These are phyloP conservation scores for Chenopodium album DNA, from an alignment of 148 eudicot genomes.

Conservation along the genomic window DNA sequence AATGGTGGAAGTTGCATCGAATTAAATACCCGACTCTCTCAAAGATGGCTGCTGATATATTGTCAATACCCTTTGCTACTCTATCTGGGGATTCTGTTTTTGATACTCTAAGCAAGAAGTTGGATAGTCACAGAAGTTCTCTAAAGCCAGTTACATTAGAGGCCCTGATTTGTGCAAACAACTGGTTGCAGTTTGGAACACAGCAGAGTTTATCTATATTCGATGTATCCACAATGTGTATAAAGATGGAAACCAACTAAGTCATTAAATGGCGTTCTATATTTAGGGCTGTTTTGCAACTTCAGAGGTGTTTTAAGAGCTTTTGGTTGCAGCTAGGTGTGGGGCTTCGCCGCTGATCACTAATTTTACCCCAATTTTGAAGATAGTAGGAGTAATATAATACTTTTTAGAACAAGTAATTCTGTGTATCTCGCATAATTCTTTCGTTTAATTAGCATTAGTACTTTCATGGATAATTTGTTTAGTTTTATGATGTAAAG, in stretches of 20 bases:
- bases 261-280: background rate
- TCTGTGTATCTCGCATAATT: conserved; percentile 20
- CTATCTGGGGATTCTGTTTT: conserved; percentile 55
- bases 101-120: conserved; percentile 44
- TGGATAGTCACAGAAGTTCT: conserved; percentile 47
- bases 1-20: conserved; percentile 77
- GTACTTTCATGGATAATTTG: conserved; percentile 1
- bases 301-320: background rate
- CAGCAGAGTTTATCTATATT: conserved; percentile 7
- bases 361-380: conserved; percentile 20
- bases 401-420: conserved; percentile 16
- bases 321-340: background rate
- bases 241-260: conserved; percentile 16
- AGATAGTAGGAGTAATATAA: conserved; percentile 22
- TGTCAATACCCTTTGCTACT: conserved; percentile 62
- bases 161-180: conserved; percentile 66
- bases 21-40: conserved; percentile 68
- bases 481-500: conserved; percentile 27
- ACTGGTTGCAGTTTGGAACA: conserved; percentile 57
- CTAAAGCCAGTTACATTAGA: conserved; percentile 47
- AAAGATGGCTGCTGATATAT: conserved; percentile 71
- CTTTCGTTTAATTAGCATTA: conserved; percentile 7
- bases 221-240: conserved; percentile 13
- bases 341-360: conserved; percentile 14
- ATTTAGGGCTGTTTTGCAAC: background rate